Evolutionary conservation across 352 stramenopile genomes (phyloP).

Genomic region (Pythium insidiosum): DNA sequence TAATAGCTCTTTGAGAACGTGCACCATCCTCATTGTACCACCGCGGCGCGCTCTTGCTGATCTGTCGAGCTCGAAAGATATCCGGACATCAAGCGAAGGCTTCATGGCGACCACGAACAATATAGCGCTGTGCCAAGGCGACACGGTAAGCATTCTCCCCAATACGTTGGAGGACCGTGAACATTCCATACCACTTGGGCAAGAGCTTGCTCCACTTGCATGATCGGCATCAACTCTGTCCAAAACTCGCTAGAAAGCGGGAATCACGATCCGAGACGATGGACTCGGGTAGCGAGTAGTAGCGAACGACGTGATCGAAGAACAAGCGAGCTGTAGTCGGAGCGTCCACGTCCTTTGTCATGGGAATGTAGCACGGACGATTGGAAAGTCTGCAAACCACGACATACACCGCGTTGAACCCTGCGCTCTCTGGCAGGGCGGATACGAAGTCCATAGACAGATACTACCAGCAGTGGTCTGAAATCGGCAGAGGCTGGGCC

Average conservation of each 20-base stretch:
- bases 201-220: constrained; percentile 5
- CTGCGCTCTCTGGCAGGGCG: constrained; percentile 2
- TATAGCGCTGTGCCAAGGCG: constrained; percentile 1
- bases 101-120: constrained; percentile 7
- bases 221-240: constrained; percentile 3
- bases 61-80: constrained; percentile 1
- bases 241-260: constrained; percentile 12
- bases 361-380: constrained; percentile 14
- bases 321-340: constrained; percentile 8
- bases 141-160: neutral
- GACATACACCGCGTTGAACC: constrained; percentile 10
- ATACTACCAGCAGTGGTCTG: constrained; percentile 11
- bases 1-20: constrained; percentile 3
- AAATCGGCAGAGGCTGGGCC: constrained; percentile 5
- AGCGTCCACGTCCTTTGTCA: constrained; percentile 9
- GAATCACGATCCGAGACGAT: constrained; percentile 5
- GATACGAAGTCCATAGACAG: constrained; percentile 16
- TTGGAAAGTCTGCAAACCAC: constrained; percentile 10
- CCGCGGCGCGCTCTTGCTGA: constrained; percentile 1
- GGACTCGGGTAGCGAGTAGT: no score
- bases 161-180: neutral
- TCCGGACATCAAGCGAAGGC: constrained; percentile 3
- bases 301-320: constrained; percentile 18
- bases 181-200: neutral
- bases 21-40: neutral